These are phyloP conservation scores for Ilyonectria destructans DNA, from an alignment of 2,329 filamentous ascomycete genomes.

Conservation along the genomic window DNA sequence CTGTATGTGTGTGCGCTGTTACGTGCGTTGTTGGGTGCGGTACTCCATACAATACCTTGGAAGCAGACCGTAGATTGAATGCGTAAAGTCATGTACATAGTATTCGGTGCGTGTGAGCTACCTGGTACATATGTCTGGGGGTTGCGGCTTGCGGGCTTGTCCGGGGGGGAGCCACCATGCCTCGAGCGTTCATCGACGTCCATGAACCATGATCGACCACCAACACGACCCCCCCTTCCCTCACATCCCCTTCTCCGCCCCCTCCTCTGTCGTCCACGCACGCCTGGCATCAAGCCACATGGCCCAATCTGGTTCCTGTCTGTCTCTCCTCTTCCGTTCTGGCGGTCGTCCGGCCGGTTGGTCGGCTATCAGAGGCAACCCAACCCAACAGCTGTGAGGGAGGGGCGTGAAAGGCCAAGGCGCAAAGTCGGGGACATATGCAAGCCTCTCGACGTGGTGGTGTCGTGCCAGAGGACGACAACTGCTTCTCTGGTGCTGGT, in stretches of 20 bases:
- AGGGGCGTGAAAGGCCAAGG: constrained; percentile 22
- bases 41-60: constrained; percentile 20
- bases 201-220: constrained; percentile 47
- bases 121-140: constrained; percentile 21
- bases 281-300: constrained; percentile 36
- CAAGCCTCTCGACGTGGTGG: constrained; percentile 7
- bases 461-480: constrained; percentile 18
- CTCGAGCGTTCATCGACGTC: constrained; percentile 45
- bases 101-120: constrained; percentile 10
- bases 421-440: constrained; percentile 17
- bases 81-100: constrained; percentile 15
- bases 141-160: constrained; percentile 15
- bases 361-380: constrained; percentile 31
- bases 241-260: constrained; percentile 13
- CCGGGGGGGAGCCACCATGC: constrained; percentile 36
- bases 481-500: constrained; percentile 5
- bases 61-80: constrained; percentile 12
- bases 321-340: constrained; percentile 31
- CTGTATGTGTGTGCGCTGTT: constrained; percentile 24
- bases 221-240: constrained; percentile 27
- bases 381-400: constrained; percentile 18
- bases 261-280: constrained; percentile 19
- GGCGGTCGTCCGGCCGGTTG: constrained; percentile 37
- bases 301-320: constrained; percentile 27
- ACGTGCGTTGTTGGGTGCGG: constrained; percentile 9